Base-by-base conservation (phyloP, 2,329 filamentous ascomycete species). In the Trichophaea hybrida region DNA sequence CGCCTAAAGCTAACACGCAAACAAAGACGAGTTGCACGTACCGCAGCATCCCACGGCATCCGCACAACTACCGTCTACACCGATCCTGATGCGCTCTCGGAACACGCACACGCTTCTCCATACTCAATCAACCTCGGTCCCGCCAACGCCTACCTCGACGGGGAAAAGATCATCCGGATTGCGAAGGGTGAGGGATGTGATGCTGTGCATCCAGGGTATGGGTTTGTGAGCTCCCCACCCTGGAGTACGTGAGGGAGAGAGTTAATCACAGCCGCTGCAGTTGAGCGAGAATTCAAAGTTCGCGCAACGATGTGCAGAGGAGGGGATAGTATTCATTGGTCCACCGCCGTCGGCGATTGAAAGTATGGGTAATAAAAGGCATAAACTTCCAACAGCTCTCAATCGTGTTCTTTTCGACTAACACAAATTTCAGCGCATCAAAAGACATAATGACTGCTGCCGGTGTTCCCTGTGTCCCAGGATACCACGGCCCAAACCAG, bases 401-500 rank as follows among this genome's bases (percentile, higher is more conserved):
- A 32, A 15, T 49, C 32, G 32, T 43, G 38, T 10, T 10, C 38
- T 43, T 15, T 43, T 43, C 38, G n/a, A 15, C 10, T 43, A 43
- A 48, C 43, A 17, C 13, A 57, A 4, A 7, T 51, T 34, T 57
- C 15, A n/a, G 87, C 56, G 64, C 71, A 62, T 72, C 72, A 2
- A 98, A 98, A 73, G 86, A 95, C 71, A 96, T 98, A 70, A 97
- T 98, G 93, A 88, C 81, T 37, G 82, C 82, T 4, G 91, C 93
- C n/a, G 88, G 89, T 6, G 93, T 98, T 2, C 90, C 90, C 4
- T 97, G 93, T 69, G 93, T 98, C 53, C 93, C 93, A 0, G 93
- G 93, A 0, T 98, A 98, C 69, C 93, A 97, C 71, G 93, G 93
- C 15, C 69, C 77, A 1, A 87, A 95, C 56, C 93, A 98, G 74